Evolutionary conservation across 2,329 filamentous ascomycete species (phyloP), one percentile per base, ranked within the genome.

Genomic region (Pseudogymnoascus sp.): DNA sequence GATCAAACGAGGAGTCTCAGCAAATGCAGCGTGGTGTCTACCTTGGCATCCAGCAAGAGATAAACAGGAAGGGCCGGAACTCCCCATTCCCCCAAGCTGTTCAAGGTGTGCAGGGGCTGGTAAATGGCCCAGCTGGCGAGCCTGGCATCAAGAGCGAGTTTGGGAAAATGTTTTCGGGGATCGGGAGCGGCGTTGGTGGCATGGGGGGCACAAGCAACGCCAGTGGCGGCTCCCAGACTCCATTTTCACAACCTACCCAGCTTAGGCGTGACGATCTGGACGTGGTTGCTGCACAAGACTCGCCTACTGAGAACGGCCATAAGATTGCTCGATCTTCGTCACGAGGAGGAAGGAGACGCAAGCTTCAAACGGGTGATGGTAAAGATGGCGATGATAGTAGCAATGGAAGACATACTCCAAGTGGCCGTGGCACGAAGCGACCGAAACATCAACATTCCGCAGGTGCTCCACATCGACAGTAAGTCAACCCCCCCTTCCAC

Each of bases 131-230:
- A 5, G 85, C 86, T 12, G 89, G 88, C 14, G 92, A 96, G 73
- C 89, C 91, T 9, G 89, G 89, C 45, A 96, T 97, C 71, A 96
- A 97, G 79, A 95, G 87, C 72, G 93, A 97, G 73, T 92, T 97
- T 72, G 92, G 92, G 28, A 87, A 91, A 65, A 96, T 97, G 82
- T 97, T 96, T 75, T 91, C 91, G 16, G 93, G 93, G n/a, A 91
- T 97, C 67, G 92, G 86, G 14, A 87, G 84, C 72, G 86, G 86
- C 36, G 79, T 87, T 16, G 84, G 84, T 30, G 80, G 80, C 65
- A 80, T 79, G 19, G 77, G 76, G 45, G 75, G 75, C 12, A 75
- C 79, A 35, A 75, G 77, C 36, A 77, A 80, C 55, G 67, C 68
- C 80, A 64, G 83, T 79, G 67, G 83, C 79, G 65, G 79, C 82